Conservation (phyloP, 78 protist genomes). For the Dictyostelium capitatum region DNA sequence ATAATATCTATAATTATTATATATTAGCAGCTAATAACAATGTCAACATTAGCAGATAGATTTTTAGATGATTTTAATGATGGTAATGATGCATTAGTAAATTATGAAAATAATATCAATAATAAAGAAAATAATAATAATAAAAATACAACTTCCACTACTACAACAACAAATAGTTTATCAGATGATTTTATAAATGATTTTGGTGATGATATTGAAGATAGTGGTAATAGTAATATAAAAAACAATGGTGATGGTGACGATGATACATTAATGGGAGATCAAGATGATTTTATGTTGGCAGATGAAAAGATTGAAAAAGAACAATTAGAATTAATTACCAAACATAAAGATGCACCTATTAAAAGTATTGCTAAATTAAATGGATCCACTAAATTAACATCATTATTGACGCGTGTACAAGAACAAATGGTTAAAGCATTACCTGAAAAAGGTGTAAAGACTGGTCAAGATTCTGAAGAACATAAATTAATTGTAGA, state of each 20-base stretch:
- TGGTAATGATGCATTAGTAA: conserved; percentile 24
- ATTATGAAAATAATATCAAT: not conserved
- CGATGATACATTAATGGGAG: conserved; percentile 37
- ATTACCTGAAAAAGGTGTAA: conserved; percentile 62
- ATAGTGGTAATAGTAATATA: not conserved
- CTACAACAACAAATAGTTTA: not conserved
- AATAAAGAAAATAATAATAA: not conserved
- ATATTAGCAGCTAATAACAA: too few relatives aligned
- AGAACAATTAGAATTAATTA: conserved; percentile 46
- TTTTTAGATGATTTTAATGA: conserved; percentile 77
- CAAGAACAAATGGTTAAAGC: conserved; percentile 9
- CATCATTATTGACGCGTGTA: not conserved
- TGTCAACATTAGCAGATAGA: conserved; percentile 84
- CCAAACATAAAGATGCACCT: conserved; percentile 52
- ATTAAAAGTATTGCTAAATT: conserved; percentile 36
- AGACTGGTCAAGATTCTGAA: conserved; percentile 13
- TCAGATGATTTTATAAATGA: not conserved
- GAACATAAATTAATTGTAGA: conserved; percentile 85
- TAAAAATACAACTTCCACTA: not conserved
- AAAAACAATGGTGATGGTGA: not conserved
- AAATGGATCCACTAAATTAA: conserved; percentile 1
- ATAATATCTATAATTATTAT: too few relatives aligned
- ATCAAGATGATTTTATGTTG: conserved; percentile 68
- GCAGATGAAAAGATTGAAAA: conserved; percentile 61
- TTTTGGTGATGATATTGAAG: not conserved